phyloP scores from a whole-genome alignment of 2,329 filamentous ascomycete species.

The Claviceps paspali region DNA sequence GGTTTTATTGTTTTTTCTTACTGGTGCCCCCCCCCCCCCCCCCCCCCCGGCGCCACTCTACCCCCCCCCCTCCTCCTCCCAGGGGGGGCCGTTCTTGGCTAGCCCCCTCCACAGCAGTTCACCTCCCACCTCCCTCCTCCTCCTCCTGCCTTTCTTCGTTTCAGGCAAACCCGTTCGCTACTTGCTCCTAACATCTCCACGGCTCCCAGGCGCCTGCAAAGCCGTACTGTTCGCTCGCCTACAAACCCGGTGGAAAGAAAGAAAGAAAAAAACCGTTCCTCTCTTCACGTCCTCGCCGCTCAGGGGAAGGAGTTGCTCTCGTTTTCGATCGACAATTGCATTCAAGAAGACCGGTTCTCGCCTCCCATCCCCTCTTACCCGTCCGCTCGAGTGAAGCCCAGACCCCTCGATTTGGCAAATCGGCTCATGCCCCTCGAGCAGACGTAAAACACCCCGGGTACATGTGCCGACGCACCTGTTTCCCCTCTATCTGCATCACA shows the following conservation, averaged over 20 bases:
- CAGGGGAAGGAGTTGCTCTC: neutral
- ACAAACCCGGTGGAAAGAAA: neutral
- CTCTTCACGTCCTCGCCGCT: neutral
- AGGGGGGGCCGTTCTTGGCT: neutral
- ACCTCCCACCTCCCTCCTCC: neutral
- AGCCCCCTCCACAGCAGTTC: neutral
- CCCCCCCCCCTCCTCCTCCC: neutral
- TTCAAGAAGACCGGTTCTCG: neutral
- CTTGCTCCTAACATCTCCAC: neutral
- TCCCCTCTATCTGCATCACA: constrained; percentile 2
- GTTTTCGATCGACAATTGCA: neutral
- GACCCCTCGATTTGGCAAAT: neutral
- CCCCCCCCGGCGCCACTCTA: no score
- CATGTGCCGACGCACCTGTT: constrained; percentile 5
- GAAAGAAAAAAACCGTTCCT: no score
- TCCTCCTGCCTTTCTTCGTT: neutral
- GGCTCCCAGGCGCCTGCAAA: neutral
- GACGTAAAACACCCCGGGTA: constrained; percentile 1
- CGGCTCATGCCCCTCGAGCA: constrained; percentile 5
- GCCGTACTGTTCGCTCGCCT: neutral
- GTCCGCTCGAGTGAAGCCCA: neutral
- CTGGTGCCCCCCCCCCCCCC: neutral
- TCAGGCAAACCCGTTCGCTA: neutral
- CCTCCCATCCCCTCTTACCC: neutral
- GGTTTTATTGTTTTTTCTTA: no score